Percentiles rank a stretch among this genome's conserved stretches.
These are phyloP conservation scores for Ophiostoma populinum DNA, from an alignment of 2,329 filamentous ascomycete species.

Conservation along the genomic window DNA sequence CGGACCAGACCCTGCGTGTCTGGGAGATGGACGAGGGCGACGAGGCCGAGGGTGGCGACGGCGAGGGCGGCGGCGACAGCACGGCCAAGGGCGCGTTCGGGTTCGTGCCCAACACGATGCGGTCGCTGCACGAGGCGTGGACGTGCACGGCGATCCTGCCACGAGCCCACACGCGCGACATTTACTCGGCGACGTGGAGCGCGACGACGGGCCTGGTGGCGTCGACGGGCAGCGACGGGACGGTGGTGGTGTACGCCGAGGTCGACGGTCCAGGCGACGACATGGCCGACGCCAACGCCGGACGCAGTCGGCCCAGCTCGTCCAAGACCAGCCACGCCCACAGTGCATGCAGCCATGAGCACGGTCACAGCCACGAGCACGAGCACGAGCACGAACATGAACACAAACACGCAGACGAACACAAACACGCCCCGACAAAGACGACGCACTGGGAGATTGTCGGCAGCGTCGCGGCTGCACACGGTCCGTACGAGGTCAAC, in stretches of 20 bases:
- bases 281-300: conserved; percentile 6
- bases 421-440: conserved; percentile 4
- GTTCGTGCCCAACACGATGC: conserved; percentile 79
- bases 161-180: conserved; percentile 54
- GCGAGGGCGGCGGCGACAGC: conserved; percentile 13
- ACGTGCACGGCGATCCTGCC: conserved; percentile 61
- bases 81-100: conserved; percentile 26
- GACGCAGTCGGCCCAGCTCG: conserved; percentile 4
- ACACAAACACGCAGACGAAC: conserved; percentile 18
- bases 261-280: neutral
- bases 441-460: conserved; percentile 55
- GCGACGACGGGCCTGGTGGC: conserved; percentile 57
- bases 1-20: conserved; percentile 62
- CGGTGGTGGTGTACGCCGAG: conserved; percentile 65
- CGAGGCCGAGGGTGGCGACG: conserved; percentile 6
- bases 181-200: conserved; percentile 82
- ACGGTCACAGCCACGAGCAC: conserved; percentile 11
- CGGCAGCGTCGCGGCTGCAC: conserved; percentile 51
- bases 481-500: conserved; percentile 90
- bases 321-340: neutral
- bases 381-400: conserved; percentile 5
- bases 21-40: conserved; percentile 49
- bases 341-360: conserved; percentile 14
- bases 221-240: conserved; percentile 78
- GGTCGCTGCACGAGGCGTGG: conserved; percentile 68